Evolutionary conservation across 2,329 filamentous ascomycete genomes (phyloP), one percentile per base, ranked within the genome.

Genomic region (Pseudocercospora macadamiae): DNA sequence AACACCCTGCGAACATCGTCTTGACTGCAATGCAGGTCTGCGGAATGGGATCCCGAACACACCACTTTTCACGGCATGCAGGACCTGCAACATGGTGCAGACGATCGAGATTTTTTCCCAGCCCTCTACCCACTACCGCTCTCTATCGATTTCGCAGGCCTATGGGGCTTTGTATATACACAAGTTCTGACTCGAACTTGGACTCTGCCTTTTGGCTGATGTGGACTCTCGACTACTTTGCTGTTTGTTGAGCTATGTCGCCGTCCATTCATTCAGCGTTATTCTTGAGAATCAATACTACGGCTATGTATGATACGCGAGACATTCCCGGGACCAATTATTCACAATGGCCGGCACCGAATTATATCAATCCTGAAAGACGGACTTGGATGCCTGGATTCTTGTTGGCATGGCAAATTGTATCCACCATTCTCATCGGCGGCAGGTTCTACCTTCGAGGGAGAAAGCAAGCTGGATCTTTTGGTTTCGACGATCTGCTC

Each of bases 361-460:
- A 60, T 12, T 60, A 60, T 26, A 37, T 55, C 19, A 52, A 68
- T 19, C 65, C 66, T 12, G 57, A 60, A 19, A 54, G 54, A 14
- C 55, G 65, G 48, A 42, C 49, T n/a, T 67, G 66, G 66, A 63
- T 67, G 57, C 66, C 66, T 7, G 65, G 59, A 10, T 67, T 68
- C 23, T 53, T 63, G 2, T 7, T 66, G 47, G 55, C 54, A 9
- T 66, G 65, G 66, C 65, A 65, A 44, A 37, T 57, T 12, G 56
- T 54, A 19, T 51, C 57, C 4, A 66, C 64, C 7, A 45, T 68
- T 4, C 44, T 68, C 26, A 55, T 66, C n/a, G 54, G 54, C 23
- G 63, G 54, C 7, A 57, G 66, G 16, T 66, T 67, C 19, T 67
- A 66, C 37, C 51, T 68, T 7, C 54, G 66, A 23, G 51, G 59